These are phyloP conservation scores for Linnemannia schmuckeri DNA, from an alignment of 192 early-diverging fungal species.

Conservation along the genomic window DNA sequence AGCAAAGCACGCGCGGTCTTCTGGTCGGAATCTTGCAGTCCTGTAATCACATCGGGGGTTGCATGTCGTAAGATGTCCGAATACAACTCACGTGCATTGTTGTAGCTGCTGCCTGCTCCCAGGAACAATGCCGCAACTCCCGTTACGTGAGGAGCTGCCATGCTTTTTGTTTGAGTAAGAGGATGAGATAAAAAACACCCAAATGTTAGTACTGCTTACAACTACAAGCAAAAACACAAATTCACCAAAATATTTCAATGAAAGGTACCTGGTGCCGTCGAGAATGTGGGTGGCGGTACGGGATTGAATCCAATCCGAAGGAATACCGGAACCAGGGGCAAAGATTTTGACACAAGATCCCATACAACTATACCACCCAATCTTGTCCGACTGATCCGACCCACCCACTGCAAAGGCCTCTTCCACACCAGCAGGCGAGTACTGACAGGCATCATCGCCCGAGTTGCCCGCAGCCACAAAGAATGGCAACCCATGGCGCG, in stretches of 20 bases:
- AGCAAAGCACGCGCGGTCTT: conserved; percentile 23
- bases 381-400: conserved; percentile 78
- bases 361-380: conserved; percentile 89
- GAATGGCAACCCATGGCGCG: conserved; percentile 79
- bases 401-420: conserved; percentile 93
- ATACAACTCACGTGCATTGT: conserved; percentile 47
- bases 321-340: conserved; percentile 74
- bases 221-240: neutral
- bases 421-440: conserved; percentile 83
- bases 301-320: conserved; percentile 40
- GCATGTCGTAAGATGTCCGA: conserved; percentile 19
- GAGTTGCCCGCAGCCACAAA: conserved; percentile 95
- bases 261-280: conserved; percentile 64
- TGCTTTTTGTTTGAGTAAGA: conserved; percentile 29
- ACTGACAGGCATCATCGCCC: conserved; percentile 86
- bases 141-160: conserved; percentile 65
- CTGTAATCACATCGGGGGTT: conserved; percentile 15
- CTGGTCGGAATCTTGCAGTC: neutral
- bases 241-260: too few species aligned
- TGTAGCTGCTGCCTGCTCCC: conserved; percentile 31
- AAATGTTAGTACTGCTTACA: neutral
- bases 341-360: conserved; percentile 94
- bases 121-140: conserved; percentile 62
- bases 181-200: neutral
- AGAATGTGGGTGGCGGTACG: conserved; percentile 30